Conservation (phyloP, 192 early-diverging fungal species). For the Spizellomyces punctatus region DNA sequence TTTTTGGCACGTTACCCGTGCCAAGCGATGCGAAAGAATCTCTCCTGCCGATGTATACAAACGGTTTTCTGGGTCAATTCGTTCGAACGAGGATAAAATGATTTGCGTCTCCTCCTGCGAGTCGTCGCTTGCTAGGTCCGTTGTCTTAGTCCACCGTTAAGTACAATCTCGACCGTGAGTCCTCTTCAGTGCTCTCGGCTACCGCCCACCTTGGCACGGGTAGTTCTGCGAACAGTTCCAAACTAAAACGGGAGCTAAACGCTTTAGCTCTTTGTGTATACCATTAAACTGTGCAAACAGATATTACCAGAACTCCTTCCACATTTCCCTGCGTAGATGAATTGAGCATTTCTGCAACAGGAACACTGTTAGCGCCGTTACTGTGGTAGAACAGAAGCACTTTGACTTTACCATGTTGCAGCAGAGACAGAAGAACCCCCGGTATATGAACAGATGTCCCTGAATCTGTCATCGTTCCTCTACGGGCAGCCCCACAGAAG, state of each 20-base stretch:
- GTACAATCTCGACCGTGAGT: neutral
- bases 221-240: neutral
- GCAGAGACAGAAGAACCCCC: slow-evolving; percentile 12
- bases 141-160: slow-evolving; percentile 1
- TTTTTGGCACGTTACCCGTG: neutral
- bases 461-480: too few relatives aligned
- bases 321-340: neutral
- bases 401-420: slow-evolving; percentile 12
- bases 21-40: slow-evolving; percentile 9
- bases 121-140: slow-evolving; percentile 12
- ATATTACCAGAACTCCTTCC: slow-evolving; percentile 14
- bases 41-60: slow-evolving; percentile 3
- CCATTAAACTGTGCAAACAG: neutral
- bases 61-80: slow-evolving; percentile 3
- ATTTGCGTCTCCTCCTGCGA: slow-evolving; percentile 1
- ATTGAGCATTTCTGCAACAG: slow-evolving; percentile 19
- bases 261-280: neutral
- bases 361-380: too few relatives aligned
- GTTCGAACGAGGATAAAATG: slow-evolving; percentile 2
- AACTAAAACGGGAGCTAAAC: neutral
- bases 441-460: slow-evolving; percentile 3
- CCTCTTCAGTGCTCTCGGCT: neutral
- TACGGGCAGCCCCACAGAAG: too few relatives aligned
- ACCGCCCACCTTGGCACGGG: neutral
- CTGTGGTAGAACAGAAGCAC: neutral